phyloP scores from a whole-genome alignment of 2,329 filamentous ascomycete species.

The Aspergillus sp. region DNA sequence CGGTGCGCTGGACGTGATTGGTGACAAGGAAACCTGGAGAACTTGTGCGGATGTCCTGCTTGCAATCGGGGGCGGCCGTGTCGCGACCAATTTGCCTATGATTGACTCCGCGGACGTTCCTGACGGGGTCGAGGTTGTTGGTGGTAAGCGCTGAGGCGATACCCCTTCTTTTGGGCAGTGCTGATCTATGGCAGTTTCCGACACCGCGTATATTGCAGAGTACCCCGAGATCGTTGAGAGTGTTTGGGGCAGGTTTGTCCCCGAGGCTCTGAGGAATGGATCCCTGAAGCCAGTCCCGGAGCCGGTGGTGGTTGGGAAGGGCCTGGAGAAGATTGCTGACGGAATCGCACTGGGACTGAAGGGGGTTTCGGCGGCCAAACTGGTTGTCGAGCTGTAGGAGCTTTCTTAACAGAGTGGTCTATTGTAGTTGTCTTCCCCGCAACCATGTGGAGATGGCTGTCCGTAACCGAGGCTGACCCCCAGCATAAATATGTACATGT shows the following conservation, averaged over 20 bases:
- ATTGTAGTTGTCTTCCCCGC: neutral
- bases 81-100: neutral
- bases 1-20: constrained; percentile 1
- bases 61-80: neutral
- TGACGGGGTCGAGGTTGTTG: constrained; percentile 1
- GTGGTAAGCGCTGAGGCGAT: no score
- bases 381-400: constrained; percentile 24
- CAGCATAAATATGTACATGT: no score
- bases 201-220: neutral
- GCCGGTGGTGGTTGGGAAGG: constrained; percentile 32
- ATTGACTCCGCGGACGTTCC: neutral
- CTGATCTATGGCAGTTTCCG: neutral
- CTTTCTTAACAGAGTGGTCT: neutral
- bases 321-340: constrained; percentile 35
- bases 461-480: neutral
- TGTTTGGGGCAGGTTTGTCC: constrained; percentile 1
- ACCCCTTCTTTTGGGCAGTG: neutral
- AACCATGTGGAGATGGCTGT: neutral
- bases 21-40: neutral
- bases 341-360: constrained; percentile 29
- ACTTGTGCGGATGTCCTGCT: neutral
- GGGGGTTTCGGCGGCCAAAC: constrained; percentile 36
- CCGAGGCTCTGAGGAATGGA: constrained; percentile 26
- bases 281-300: constrained; percentile 31
- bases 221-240: neutral